Conservation (phyloP, 805 yeast genomes). For the Jamesozyma lodderae region DNA sequence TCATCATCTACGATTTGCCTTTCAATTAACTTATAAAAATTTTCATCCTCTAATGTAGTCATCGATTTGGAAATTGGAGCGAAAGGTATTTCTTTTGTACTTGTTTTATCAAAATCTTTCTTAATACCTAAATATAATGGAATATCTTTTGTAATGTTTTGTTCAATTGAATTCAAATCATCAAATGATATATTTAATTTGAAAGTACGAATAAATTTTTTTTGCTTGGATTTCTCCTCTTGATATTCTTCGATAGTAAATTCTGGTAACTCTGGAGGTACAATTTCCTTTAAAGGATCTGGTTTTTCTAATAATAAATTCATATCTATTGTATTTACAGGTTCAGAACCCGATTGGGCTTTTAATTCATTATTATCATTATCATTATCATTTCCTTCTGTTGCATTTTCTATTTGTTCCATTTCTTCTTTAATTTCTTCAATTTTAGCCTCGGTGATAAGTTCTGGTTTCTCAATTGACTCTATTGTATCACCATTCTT, state of each 20-base stretch:
- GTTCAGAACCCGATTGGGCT: no score
- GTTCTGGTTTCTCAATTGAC: constrained; percentile 2
- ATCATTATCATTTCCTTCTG: constrained; percentile 1
- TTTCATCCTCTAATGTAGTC: constrained; percentile 55
- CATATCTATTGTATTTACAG: constrained; percentile 31
- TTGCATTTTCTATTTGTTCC: no score
- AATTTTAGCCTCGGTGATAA: background rate
- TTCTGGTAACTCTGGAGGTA: constrained; percentile 24
- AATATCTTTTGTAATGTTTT: constrained; percentile 28
- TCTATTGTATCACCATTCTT: constrained; percentile 5
- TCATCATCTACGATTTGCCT: constrained; percentile 41
- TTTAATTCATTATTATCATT: no score
- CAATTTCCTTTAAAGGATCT: constrained; percentile 27
- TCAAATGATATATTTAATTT: constrained; percentile 27
- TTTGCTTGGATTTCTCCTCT: constrained; percentile 3
- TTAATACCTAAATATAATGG: constrained; percentile 29
- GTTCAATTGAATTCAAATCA: constrained; percentile 28
- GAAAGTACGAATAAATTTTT: constrained; percentile 20
- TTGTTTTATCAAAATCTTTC: constrained; percentile 18
- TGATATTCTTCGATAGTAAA: constrained; percentile 25
- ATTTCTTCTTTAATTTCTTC: no score
- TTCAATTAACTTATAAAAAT: constrained; percentile 48
- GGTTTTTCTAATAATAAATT: constrained; percentile 28
- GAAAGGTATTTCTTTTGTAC: constrained; percentile 22
- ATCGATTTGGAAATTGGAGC: constrained; percentile 60